A percentile compares a stretch with the other conserved stretches of the same genome.
Conservation (phyloP, 441 rosid species). For the Flueggea neowawraea region DNA sequence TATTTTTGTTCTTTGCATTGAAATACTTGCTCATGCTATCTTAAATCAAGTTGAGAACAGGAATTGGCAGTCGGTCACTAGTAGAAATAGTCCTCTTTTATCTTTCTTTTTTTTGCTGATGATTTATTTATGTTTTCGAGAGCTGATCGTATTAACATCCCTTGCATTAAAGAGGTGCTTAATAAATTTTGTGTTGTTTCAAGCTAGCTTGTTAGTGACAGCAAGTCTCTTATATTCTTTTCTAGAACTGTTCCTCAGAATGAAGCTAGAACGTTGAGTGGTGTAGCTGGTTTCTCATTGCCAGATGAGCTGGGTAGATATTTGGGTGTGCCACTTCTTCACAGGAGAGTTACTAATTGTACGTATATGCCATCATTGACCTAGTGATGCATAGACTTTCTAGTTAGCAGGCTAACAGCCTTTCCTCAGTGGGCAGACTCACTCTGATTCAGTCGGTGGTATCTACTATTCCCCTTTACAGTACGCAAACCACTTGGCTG, state of each 20-base stretch:
- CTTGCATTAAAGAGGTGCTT: neutral
- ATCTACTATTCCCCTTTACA: neutral
- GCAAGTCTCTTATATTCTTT: too few relatives aligned
- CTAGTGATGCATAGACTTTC: too few relatives aligned
- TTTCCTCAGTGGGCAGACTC: too few relatives aligned
- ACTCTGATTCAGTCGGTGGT: too few relatives aligned
- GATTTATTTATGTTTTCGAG: neutral
- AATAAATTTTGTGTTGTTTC: neutral
- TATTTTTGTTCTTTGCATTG: too few relatives aligned
- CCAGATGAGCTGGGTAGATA: neutral
- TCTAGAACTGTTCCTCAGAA: neutral
- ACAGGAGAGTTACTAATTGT: neutral
- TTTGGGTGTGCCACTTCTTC: neutral
- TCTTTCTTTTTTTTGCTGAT: constrained; percentile 4
- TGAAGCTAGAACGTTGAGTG: too few relatives aligned
- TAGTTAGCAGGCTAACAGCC: too few relatives aligned
- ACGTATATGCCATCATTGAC: too few relatives aligned
- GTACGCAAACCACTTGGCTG: neutral
- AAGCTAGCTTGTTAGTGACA: too few relatives aligned
- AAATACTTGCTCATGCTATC: neutral
- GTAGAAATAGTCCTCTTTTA: neutral
- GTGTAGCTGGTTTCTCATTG: too few relatives aligned
- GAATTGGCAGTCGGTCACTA: neutral
- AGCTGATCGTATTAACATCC: neutral
- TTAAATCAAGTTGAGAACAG: too few relatives aligned